phyloP scores from a whole-genome alignment of 306 rosid species.

The Inga leiocalycina region DNA sequence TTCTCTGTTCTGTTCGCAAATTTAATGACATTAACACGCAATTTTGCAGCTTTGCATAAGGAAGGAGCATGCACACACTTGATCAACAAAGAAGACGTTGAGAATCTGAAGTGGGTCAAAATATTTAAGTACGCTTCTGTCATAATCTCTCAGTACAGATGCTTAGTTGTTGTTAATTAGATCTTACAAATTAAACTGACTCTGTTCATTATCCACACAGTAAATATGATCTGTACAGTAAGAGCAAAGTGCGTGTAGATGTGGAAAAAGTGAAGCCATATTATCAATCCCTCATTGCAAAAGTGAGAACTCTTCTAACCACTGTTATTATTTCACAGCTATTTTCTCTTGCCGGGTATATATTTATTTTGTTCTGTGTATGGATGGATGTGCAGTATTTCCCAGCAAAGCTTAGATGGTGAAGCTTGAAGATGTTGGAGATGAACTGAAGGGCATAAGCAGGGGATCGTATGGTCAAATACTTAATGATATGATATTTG shows the following conservation, averaged over 20 bases:
- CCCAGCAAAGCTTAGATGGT: constrained; percentile 46
- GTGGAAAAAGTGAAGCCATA: constrained; percentile 75
- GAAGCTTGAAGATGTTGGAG: background rate
- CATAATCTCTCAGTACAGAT: constrained; percentile 37
- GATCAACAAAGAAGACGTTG: constrained; percentile 57
- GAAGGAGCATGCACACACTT: constrained; percentile 56
- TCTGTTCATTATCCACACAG: constrained; percentile 35
- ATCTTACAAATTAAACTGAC: background rate
- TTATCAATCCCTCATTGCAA: constrained; percentile 69
- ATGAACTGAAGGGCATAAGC: background rate
- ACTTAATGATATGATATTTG: background rate
- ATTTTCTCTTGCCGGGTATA: background rate
- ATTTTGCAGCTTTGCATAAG: constrained; percentile 55
- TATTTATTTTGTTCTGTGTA: background rate
- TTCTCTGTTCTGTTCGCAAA: background rate
- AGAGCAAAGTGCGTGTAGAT: constrained; percentile 73
- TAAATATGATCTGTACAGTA: constrained; percentile 87
- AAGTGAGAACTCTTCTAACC: constrained; percentile 44
- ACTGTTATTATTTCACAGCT: background rate
- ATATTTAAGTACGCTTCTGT: constrained; percentile 51
- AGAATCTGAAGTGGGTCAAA: constrained; percentile 63
- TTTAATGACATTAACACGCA: background rate
- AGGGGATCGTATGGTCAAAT: background rate
- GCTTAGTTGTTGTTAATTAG: background rate
- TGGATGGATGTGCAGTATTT: constrained; percentile 41